Percentiles rank a stretch among this genome's conserved stretches.
Conservation (phyloP, 805 yeast species). For the Kodamaea restingae region DNA sequence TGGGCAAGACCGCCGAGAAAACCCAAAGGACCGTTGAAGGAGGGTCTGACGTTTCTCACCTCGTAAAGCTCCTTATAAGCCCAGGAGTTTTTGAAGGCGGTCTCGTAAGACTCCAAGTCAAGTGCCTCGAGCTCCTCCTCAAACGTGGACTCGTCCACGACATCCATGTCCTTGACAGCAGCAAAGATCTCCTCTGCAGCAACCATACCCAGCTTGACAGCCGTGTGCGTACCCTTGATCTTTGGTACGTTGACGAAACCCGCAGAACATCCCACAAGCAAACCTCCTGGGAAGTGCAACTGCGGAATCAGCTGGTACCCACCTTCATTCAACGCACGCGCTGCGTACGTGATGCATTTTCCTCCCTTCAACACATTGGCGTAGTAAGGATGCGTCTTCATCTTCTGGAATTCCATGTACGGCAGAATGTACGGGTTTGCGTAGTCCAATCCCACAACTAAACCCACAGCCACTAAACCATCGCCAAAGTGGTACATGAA, state of each 20-base stretch:
- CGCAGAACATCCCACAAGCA: slow-evolving; percentile 90
- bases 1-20: slow-evolving; percentile 75
- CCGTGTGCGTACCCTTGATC: slow-evolving; percentile 96
- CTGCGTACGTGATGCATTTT: slow-evolving; percentile 89
- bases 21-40: slow-evolving; percentile 76
- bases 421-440: slow-evolving; percentile 94
- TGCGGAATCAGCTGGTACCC: slow-evolving; percentile 92
- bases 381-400: slow-evolving; percentile 91
- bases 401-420: slow-evolving; percentile 88
- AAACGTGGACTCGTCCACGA: slow-evolving; percentile 34
- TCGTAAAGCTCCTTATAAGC: slow-evolving; percentile 75
- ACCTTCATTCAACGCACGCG: slow-evolving; percentile 96
- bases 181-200: slow-evolving; percentile 84
- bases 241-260: slow-evolving; percentile 97
- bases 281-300: slow-evolving; percentile 93
- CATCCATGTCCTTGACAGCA: slow-evolving; percentile 38
- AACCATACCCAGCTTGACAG: slow-evolving; percentile 90
- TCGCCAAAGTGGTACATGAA: slow-evolving; percentile 97
- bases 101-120: slow-evolving; percentile 57
- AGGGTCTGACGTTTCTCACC: slow-evolving; percentile 89
- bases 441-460: slow-evolving; percentile 94
- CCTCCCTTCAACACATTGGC: slow-evolving; percentile 76
- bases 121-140: slow-evolving; percentile 18
- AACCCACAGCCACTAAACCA: slow-evolving; percentile 83
- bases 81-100: slow-evolving; percentile 74